A percentile compares a stretch with the other conserved stretches of the same genome.
Conservation (phyloP, 495 filamentous ascomycete species). For the Jackrogersella minutella region DNA sequence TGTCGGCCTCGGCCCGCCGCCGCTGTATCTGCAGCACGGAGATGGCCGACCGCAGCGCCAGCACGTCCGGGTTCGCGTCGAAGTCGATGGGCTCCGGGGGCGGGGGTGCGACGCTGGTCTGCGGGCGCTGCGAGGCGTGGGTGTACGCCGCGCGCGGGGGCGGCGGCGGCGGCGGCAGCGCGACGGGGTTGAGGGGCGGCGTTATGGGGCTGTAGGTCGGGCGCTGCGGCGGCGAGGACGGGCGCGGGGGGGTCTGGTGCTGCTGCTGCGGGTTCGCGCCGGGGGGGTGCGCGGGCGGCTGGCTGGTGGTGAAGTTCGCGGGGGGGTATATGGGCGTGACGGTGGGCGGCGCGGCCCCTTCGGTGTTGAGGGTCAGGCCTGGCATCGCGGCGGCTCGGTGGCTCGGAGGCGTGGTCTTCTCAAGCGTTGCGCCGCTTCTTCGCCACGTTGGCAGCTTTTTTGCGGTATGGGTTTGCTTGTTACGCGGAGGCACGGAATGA, state of each 20-base stretch:
- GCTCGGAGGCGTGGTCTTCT: not conserved
- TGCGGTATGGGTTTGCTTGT: not conserved
- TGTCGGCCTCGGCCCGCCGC: constrained; percentile 74
- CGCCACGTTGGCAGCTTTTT: not conserved
- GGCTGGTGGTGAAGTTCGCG: not conserved
- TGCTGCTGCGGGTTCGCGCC: no score
- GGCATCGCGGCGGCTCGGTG: constrained; percentile 31
- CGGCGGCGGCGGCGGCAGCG: constrained; percentile 40
- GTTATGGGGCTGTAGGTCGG: constrained; percentile 58
- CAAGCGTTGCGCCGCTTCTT: constrained; percentile 6
- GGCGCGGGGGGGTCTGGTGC: constrained; percentile 18
- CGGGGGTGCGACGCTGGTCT: constrained; percentile 57
- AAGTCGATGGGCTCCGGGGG: constrained; percentile 73
- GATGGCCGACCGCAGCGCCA: constrained; percentile 81
- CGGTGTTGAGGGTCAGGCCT: constrained; percentile 41
- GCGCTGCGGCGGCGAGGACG: constrained; percentile 43
- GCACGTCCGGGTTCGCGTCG: constrained; percentile 81
- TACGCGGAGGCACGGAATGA: not conserved
- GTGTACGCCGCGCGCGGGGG: constrained; percentile 47
- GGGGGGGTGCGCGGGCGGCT: constrained; percentile 9
- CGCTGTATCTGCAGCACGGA: constrained; percentile 84
- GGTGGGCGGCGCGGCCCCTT: constrained; percentile 7
- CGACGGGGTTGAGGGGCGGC: constrained; percentile 45
- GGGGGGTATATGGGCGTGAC: constrained; percentile 1
- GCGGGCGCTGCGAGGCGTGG: constrained; percentile 50